Evolutionary conservation across 2,329 filamentous ascomycete genomes (phyloP).

Genomic region (Beauveria caledonica): DNA sequence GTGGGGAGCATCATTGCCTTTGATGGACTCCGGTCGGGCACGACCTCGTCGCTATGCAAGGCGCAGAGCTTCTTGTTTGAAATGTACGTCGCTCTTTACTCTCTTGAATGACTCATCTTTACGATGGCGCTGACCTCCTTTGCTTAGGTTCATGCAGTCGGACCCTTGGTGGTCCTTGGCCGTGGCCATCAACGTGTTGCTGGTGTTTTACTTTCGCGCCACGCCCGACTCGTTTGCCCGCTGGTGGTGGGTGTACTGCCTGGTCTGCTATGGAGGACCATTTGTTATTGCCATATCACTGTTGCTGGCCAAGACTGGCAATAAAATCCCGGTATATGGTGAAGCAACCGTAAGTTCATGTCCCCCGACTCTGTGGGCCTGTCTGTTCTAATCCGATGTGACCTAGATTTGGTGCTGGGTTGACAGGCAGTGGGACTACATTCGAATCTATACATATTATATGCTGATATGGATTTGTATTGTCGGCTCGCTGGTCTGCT

Average conservation of each 20-base stretch:
- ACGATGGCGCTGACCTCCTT: neutral
- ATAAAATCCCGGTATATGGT: conserved; percentile 40
- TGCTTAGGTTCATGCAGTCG: conserved; percentile 63
- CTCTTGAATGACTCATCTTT: neutral
- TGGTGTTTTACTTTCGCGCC: conserved; percentile 55
- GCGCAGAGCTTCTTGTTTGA: conserved; percentile 55
- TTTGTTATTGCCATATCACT: conserved; percentile 59
- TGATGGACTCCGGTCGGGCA: conserved; percentile 49
- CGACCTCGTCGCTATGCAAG: conserved; percentile 50
- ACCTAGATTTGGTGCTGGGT: conserved; percentile 56
- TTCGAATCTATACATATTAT: conserved; percentile 55
- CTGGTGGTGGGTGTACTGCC: conserved; percentile 62
- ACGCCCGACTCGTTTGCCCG: conserved; percentile 60
- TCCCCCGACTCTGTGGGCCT: neutral
- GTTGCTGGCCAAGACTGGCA: conserved; percentile 43
- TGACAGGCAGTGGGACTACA: conserved; percentile 41
- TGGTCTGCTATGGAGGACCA: conserved; percentile 64
- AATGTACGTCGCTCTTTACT: conserved; percentile 44
- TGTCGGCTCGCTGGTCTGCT: conserved; percentile 44
- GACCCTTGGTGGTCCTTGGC: conserved; percentile 71
- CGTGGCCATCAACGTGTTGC: conserved; percentile 75
- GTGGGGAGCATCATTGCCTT: conserved; percentile 64
- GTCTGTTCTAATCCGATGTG: neutral
- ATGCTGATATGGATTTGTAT: conserved; percentile 55
- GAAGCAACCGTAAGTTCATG: conserved; percentile 45